Conservation (phyloP, 164 flowering plant genomes). For the Stephania yunnanensis region DNA sequence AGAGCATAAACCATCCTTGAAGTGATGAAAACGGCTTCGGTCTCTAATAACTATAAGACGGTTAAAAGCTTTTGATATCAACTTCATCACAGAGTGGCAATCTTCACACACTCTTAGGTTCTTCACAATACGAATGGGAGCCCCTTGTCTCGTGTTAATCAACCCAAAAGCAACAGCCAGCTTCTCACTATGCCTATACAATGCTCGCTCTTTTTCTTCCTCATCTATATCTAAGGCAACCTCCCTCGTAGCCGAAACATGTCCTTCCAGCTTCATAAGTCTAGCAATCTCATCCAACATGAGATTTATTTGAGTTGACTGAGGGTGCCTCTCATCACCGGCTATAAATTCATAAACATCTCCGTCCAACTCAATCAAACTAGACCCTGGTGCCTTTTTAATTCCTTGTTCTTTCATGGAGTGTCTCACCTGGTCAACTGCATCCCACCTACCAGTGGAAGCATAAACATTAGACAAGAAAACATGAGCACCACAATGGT, state of each 20-base stretch:
- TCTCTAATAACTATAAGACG: conserved; percentile 24
- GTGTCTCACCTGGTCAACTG: conserved; percentile 21
- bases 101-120: conserved; percentile 26
- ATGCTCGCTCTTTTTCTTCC: conserved; percentile 24
- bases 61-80: conserved; percentile 24
- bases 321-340: conserved; percentile 21
- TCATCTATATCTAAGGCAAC: conserved; percentile 22
- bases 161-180: conserved; percentile 29
- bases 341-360: conserved; percentile 26
- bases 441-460: conserved; percentile 18
- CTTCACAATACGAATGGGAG: conserved; percentile 22
- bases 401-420: conserved; percentile 25
- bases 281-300: conserved; percentile 23
- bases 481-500: conserved; percentile 27
- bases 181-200: conserved; percentile 25
- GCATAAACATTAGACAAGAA: conserved; percentile 27
- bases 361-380: conserved; percentile 25
- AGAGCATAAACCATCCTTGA: conserved; percentile 1
- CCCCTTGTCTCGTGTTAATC: conserved; percentile 23
- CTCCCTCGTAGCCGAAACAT: conserved; percentile 16
- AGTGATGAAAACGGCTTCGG: conserved; percentile 27
- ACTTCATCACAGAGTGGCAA: conserved; percentile 26
- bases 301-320: conserved; percentile 14
- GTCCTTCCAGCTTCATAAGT: conserved; percentile 20
- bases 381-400: conserved; percentile 22